Base-by-base conservation (phyloP, 1,284 basidiomycete species). In the Ustilago curta region DNA sequence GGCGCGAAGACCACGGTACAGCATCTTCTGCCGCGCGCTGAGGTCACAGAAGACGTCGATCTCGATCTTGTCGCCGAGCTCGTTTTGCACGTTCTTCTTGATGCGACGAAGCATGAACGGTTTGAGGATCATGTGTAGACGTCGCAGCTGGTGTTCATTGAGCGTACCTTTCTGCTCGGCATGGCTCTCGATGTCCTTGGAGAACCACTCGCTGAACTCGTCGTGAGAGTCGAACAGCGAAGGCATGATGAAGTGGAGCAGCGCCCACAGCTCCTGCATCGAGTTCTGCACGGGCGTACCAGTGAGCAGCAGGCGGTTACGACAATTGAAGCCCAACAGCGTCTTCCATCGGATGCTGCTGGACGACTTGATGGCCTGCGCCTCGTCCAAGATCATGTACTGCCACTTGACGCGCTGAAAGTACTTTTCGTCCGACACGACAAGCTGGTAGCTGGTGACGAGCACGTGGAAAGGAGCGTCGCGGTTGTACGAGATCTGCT, bases 191-290 rank as follows among this genome's bases (percentile, higher is more conserved):
- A 99, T 98, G 83, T 99, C 97, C 86, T 98, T 98, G 25, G 96
- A 97, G 87, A 99, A 99, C 97, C 97, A 99, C 85, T 99, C 97
- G 84, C 93, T 95, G 87, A 99, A 99, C 87, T 99, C 97, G 83
- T 99, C 95, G 83, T 99, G 96, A 37, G 95, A 98, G 86, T 99
- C 97, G 86, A 99, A 99, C 57, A 99, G 87, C 83, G 93, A 95
- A 1, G 97, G 97, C 97, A 99, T 99, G 87, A 99, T 99, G 87
- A 99, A 99, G 85, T 99, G 97, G 52, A 99, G 88, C 64, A 99
- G 88, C 2, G 97, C 97, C 97, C 97, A 99, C n/a, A 99, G 88
- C 86, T 99, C 97, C 88, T 99, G 96, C 97, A 99, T 99, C 45
- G 94, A 97, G 86, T 99, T 99, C 85, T 99, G 97, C 72, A 99